These are phyloP conservation scores for Simplicillium aogashimaense DNA, from an alignment of 2,329 filamentous ascomycete species.

Conservation along the genomic window DNA sequence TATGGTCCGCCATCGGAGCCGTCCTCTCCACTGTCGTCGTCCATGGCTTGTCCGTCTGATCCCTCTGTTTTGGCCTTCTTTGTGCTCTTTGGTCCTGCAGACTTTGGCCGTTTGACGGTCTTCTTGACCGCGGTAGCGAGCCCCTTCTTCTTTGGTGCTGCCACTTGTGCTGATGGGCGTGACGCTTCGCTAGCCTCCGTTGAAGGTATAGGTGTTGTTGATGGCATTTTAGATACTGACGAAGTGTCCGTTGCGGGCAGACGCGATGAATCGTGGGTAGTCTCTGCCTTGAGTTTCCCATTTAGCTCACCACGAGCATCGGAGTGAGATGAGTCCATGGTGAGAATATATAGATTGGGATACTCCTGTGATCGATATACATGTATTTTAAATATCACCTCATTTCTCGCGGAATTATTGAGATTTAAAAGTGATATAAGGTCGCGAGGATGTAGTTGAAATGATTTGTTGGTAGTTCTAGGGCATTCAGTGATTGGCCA, in stretches of 20 bases:
- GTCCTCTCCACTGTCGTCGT: constrained; percentile 29
- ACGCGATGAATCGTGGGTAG: constrained; percentile 2
- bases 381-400: no score
- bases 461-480: no score
- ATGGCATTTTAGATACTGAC: constrained; percentile 13
- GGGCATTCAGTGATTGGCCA: no score
- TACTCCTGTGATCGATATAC: no score
- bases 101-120: constrained; percentile 25
- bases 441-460: no score
- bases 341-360: no score
- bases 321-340: no score
- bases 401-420: no score
- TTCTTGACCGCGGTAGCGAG: constrained; percentile 32
- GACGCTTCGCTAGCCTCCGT: constrained; percentile 16
- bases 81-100: constrained; percentile 14
- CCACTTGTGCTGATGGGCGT: constrained; percentile 11
- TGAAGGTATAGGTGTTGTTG: constrained; percentile 18
- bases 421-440: no score
- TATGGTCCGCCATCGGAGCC: constrained; percentile 67
- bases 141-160: constrained; percentile 26
- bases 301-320: constrained; percentile 4
- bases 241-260: constrained; percentile 11
- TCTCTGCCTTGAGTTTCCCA: constrained; percentile 4
- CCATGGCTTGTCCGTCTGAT: constrained; percentile 12
- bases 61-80: constrained; percentile 20